phyloP scores from a whole-genome alignment of 441 rosid species.

The Bocquillonia castaneifolia region DNA sequence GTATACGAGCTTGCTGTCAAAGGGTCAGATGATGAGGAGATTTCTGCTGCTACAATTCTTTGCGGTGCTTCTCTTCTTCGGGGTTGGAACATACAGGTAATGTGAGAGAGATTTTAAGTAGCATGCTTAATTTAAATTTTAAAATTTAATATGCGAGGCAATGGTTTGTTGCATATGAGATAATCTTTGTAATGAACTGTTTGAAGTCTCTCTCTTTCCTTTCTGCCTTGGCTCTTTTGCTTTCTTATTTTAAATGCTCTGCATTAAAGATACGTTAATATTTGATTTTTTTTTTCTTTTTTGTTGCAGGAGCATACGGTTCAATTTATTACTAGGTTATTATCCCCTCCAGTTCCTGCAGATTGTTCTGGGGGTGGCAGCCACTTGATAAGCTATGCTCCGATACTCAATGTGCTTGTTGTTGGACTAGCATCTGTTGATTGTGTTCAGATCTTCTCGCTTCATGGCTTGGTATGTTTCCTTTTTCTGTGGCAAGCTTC shows the following conservation, averaged over 20 bases:
- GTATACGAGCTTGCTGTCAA: constrained; percentile 81
- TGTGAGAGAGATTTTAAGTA: constrained; percentile 7
- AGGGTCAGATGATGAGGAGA: constrained; percentile 93
- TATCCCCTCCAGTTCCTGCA: constrained; percentile 75
- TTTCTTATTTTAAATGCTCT: background rate
- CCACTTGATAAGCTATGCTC: constrained; percentile 75
- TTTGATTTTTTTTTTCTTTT: constrained; percentile 26
- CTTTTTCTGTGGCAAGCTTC: constrained; percentile 5
- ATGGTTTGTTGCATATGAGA: constrained; percentile 2
- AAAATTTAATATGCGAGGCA: constrained; percentile 8
- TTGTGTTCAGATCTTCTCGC: constrained; percentile 81
- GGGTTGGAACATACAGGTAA: constrained; percentile 95
- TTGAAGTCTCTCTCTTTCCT: background rate
- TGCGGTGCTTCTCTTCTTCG: constrained; percentile 96
- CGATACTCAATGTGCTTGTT: constrained; percentile 81
- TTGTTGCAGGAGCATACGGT: constrained; percentile 76
- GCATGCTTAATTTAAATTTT: constrained; percentile 5
- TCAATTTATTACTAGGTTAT: constrained; percentile 66
- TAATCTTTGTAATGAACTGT: background rate
- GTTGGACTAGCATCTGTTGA: constrained; percentile 86
- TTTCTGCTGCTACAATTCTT: constrained; percentile 88
- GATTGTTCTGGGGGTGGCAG: constrained; percentile 64
- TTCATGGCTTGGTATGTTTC: constrained; percentile 81
- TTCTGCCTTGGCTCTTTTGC: constrained; percentile 3
- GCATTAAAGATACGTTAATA: background rate